Evolutionary conservation across 1,284 basidiomycete species (phyloP), one percentile per base, ranked within the genome.

Genomic region (Dichomitus squalens): DNA sequence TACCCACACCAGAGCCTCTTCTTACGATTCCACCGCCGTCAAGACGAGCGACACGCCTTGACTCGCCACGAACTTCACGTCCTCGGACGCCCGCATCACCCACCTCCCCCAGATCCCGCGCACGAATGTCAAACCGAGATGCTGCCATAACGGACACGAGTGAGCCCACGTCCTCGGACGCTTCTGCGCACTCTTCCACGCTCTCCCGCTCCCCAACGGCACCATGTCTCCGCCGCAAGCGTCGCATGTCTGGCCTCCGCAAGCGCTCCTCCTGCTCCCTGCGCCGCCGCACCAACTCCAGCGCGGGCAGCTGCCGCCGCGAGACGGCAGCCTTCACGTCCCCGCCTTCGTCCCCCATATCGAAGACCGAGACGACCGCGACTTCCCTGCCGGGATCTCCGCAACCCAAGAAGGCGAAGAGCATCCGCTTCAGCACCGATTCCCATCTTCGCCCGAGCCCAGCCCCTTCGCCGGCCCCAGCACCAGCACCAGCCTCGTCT

Each of bases 231-330:
- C 79, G 76, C 41, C 73, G 76, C 52, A 75, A 74, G 55, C 72
- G 74, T 52, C 71, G 73, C 36, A 70, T 75, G 67, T 61, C 73
- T 18, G 54, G 72, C 27, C 67, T 73, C 9, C 70, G 73, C 23
- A 68, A 73, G 58, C 74, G 70, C 58, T 79, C 79, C 16, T 75
- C 77, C 0, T 64, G 70, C 36, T 77, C 79, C 11, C 66, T 74
- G 38, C 73, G 74, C 50, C 72, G 70, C 7, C 68, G 73, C 55
- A 70, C 65, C 35, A 59, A 65, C 31, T 70, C 68, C 39, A 66
- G 70, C 58, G 33, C 41, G 9, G 29, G 34, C n/a, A 44, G 38
- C 20, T 53, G 25, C 51, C 40, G 56, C 25, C 56, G 56, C 8
- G 56, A 57, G 9, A 40, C 38, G 18, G 38, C 40, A 11, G 31